These are phyloP conservation scores for Suhomyces sp. DNA, from an alignment of 805 yeast genomes.

Conservation along the genomic window DNA sequence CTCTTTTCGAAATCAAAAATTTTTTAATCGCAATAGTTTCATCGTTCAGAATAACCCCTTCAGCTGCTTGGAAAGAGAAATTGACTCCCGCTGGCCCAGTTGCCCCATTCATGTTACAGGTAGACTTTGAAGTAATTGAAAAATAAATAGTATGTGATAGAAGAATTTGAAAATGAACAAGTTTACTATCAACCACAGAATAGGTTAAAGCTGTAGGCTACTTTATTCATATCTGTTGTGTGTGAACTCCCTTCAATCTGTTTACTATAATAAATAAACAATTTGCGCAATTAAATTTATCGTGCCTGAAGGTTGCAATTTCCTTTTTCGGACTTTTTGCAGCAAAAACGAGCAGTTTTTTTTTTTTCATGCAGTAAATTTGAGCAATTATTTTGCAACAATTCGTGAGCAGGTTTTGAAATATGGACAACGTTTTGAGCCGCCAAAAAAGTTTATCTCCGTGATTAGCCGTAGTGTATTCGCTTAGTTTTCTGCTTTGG, in stretches of 20 bases:
- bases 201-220: neutral
- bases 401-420: neutral
- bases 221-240: neutral
- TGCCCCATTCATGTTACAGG: conserved; percentile 41
- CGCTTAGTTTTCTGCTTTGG: neutral
- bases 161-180: neutral
- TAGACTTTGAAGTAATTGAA: conserved; percentile 9
- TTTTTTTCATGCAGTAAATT: neutral
- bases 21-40: conserved; percentile 36
- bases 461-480: neutral
- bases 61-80: conserved; percentile 46
- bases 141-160: neutral
- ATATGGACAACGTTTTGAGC: neutral
- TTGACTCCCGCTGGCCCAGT: conserved; percentile 61
- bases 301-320: neutral
- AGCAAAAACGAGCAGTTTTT: neutral
- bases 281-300: neutral
- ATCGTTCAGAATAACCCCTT: conserved; percentile 34
- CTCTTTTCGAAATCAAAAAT: conserved; percentile 44
- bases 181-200: neutral
- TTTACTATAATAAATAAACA: neutral
- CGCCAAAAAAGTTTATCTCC: neutral
- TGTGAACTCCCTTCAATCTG: neutral
- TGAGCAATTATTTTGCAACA: neutral
- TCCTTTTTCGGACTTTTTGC: neutral